Evolutionary conservation across 1,284 basidiomycete species (phyloP).

Genomic region (Heterobasidion irregulare): DNA sequence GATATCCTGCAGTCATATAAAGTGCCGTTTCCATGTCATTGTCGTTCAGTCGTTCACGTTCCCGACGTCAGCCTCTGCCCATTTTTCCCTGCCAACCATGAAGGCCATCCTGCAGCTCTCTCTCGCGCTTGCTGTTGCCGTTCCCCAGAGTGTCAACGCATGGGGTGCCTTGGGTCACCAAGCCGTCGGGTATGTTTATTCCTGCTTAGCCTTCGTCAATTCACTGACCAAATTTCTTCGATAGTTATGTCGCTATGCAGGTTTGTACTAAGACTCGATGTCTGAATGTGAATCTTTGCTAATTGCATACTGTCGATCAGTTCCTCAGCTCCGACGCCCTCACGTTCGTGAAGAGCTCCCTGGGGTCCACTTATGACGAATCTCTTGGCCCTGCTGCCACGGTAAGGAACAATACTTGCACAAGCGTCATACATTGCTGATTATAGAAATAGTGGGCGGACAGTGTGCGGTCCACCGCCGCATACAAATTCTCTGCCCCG

Average conservation of each 20-base stretch:
- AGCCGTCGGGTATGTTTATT: slow-evolving; percentile 24
- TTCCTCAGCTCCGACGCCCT: slow-evolving; percentile 37
- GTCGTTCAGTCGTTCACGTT: background rate
- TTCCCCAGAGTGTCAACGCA: slow-evolving; percentile 12
- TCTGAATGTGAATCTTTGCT: background rate
- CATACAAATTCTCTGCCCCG: slow-evolving; percentile 32
- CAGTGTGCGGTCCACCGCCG: slow-evolving; percentile 26
- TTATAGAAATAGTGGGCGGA: slow-evolving; percentile 34
- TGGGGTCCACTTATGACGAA: slow-evolving; percentile 31
- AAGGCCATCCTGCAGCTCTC: background rate
- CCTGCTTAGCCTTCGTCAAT: background rate
- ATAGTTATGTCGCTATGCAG: slow-evolving; percentile 23
- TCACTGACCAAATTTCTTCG: background rate
- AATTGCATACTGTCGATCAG: slow-evolving; percentile 14
- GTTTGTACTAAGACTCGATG: slow-evolving; percentile 11
- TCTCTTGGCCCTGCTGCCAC: slow-evolving; percentile 38
- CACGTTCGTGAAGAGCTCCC: slow-evolving; percentile 33
- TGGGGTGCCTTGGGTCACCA: slow-evolving; percentile 37
- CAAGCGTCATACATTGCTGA: background rate
- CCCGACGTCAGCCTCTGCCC: too few relatives aligned
- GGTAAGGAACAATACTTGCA: slow-evolving; percentile 17
- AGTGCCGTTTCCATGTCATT: background rate
- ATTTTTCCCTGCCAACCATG: background rate
- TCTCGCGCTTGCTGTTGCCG: background rate
- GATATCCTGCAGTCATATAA: background rate